Conservation (phyloP, 345 rosid genomes). For the Rhodamnia argentea region DNA sequence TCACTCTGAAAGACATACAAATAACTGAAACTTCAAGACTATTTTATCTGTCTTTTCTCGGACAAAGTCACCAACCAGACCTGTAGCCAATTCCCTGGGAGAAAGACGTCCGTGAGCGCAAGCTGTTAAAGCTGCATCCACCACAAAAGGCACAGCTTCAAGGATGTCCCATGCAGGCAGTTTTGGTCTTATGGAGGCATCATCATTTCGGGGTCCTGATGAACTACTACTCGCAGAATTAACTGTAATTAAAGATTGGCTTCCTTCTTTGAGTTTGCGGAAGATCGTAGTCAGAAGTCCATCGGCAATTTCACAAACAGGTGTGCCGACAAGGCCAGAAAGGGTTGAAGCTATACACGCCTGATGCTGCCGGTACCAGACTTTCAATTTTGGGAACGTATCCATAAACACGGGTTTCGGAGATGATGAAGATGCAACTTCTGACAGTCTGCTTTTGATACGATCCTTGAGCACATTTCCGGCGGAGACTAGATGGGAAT, state of each 20-base stretch:
- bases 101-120: slow-evolving; percentile 92
- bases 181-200: slow-evolving; percentile 45
- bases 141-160: slow-evolving; percentile 85
- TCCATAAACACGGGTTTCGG: slow-evolving; percentile 69
- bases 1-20: neutral
- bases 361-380: slow-evolving; percentile 88
- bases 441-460: slow-evolving; percentile 49
- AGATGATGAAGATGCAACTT: slow-evolving; percentile 44
- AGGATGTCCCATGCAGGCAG: slow-evolving; percentile 96
- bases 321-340: slow-evolving; percentile 82
- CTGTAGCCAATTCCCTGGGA: slow-evolving; percentile 97
- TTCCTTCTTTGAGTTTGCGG: slow-evolving; percentile 52
- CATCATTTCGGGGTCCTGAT: slow-evolving; percentile 64
- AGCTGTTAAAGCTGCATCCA: slow-evolving; percentile 93
- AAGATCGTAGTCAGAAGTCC: slow-evolving; percentile 76
- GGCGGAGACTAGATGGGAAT: slow-evolving; percentile 60
- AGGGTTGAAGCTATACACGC: slow-evolving; percentile 85
- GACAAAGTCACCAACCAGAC: slow-evolving; percentile 20
- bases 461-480: slow-evolving; percentile 48
- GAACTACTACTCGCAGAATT: slow-evolving; percentile 78
- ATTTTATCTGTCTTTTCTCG: neutral
- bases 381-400: slow-evolving; percentile 80
- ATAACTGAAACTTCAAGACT: neutral
- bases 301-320: slow-evolving; percentile 75
- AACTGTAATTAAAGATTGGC: slow-evolving; percentile 47